phyloP scores from a whole-genome alignment of 2,329 filamentous ascomycete genomes.

The Sporothrix schenckii region DNA sequence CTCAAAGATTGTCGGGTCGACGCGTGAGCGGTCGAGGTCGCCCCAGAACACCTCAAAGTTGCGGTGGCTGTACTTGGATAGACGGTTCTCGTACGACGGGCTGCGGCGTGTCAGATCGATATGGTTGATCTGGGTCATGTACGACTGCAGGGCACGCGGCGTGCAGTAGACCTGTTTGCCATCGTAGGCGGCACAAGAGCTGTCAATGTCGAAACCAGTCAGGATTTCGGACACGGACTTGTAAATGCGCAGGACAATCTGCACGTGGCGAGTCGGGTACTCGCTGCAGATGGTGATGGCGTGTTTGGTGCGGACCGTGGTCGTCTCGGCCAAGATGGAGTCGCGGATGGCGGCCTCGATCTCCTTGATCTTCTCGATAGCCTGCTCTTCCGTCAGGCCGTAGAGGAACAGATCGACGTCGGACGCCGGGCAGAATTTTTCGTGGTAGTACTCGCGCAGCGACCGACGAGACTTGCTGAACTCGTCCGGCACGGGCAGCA shows the following conservation, averaged over 20 bases:
- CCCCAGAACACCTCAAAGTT: slow-evolving; percentile 86
- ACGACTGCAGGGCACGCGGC: slow-evolving; percentile 75
- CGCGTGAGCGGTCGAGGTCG: slow-evolving; percentile 69
- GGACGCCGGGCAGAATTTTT: slow-evolving; percentile 77
- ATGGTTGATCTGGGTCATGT: slow-evolving; percentile 79
- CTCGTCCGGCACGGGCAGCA: slow-evolving; percentile 69
- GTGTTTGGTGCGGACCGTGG: slow-evolving; percentile 82
- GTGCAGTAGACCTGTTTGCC: slow-evolving; percentile 78
- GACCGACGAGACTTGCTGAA: slow-evolving; percentile 65
- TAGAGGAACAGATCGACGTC: slow-evolving; percentile 89
- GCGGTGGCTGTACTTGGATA: slow-evolving; percentile 82
- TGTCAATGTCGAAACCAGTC: slow-evolving; percentile 87
- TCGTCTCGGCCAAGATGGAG: slow-evolving; percentile 79
- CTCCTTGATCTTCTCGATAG: slow-evolving; percentile 79
- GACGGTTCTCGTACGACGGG: slow-evolving; percentile 83
- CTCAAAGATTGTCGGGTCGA: slow-evolving; percentile 88
- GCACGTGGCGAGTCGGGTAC: slow-evolving; percentile 78
- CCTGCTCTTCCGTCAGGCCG: slow-evolving; percentile 74
- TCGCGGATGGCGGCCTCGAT: slow-evolving; percentile 77
- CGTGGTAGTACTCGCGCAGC: slow-evolving; percentile 75
- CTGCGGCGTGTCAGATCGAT: slow-evolving; percentile 78
- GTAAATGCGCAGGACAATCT: slow-evolving; percentile 85
- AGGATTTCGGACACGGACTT: slow-evolving; percentile 82
- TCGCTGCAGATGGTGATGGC: slow-evolving; percentile 80
- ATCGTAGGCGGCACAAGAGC: slow-evolving; percentile 78